A percentile compares a stretch with the other conserved stretches of the same genome.
Evolutionary conservation across 1,139 yeast species (phyloP).

Genomic region (Yamadazyma atmosphaerica): DNA sequence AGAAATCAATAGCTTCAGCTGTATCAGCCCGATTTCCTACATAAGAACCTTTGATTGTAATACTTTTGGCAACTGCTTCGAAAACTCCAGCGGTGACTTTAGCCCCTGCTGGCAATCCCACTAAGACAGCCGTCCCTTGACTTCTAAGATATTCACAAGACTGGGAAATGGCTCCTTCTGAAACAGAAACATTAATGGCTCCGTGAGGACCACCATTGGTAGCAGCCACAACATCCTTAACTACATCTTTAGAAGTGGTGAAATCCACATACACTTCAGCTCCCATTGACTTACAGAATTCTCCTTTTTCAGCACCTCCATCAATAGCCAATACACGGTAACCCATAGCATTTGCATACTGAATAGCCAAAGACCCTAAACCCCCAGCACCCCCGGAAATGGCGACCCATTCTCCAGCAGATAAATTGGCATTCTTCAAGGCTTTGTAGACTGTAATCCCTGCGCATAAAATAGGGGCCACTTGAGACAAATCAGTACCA

Average conservation of each 20-base stretch:
- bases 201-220: constrained; percentile 82
- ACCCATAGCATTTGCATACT: constrained; percentile 77
- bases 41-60: constrained; percentile 68
- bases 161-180: constrained; percentile 64
- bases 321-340: constrained; percentile 72
- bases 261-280: constrained; percentile 71
- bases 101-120: constrained; percentile 75
- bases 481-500: constrained; percentile 69
- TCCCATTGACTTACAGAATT: constrained; percentile 57
- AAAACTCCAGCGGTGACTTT: constrained; percentile 64
- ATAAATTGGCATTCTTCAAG: constrained; percentile 62
- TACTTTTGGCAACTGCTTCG: constrained; percentile 63
- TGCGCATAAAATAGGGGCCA: constrained; percentile 80
- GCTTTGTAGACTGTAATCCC: constrained; percentile 83
- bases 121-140: constrained; percentile 69
- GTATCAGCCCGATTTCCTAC: constrained; percentile 83
- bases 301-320: constrained; percentile 69
- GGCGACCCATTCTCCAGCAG: constrained; percentile 76
- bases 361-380: constrained; percentile 71
- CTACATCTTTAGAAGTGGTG: constrained; percentile 55
- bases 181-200: constrained; percentile 71
- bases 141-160: constrained; percentile 67
- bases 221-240: constrained; percentile 53
- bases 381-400: constrained; percentile 83
- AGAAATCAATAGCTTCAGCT: constrained; percentile 74